Evolutionary conservation across 164 flowering plant genomes (phyloP).

Genomic region (Echeveria elegans): DNA sequence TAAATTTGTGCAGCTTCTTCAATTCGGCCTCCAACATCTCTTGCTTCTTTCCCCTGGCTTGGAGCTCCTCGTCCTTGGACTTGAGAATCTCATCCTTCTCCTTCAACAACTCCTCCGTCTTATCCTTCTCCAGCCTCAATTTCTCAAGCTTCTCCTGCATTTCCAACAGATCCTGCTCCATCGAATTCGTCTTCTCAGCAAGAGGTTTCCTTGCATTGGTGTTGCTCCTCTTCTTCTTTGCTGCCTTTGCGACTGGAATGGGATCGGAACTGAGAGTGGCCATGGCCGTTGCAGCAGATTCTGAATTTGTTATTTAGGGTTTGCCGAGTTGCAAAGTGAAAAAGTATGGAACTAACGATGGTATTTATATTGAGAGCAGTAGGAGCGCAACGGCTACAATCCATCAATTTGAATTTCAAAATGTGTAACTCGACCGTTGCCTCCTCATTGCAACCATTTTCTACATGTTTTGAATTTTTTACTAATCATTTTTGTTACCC

Average conservation of each 20-base stretch:
- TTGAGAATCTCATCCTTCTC: slow-evolving; percentile 49
- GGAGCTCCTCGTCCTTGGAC: slow-evolving; percentile 59
- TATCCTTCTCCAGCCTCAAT: slow-evolving; percentile 68
- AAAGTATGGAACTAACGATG: too few relatives aligned
- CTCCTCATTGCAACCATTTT: too few relatives aligned
- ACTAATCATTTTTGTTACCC: too few relatives aligned
- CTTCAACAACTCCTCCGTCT: slow-evolving; percentile 64
- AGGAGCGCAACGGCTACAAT: too few relatives aligned
- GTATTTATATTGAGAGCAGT: too few relatives aligned
- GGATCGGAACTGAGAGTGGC: slow-evolving; percentile 2
- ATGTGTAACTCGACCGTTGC: too few relatives aligned
- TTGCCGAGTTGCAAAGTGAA: too few relatives aligned
- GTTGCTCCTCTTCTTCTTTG: not conserved
- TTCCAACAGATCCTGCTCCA: slow-evolving; percentile 60
- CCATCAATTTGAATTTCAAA: too few relatives aligned
- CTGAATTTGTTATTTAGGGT: too few relatives aligned
- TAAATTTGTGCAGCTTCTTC: slow-evolving; percentile 82
- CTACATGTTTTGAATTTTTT: too few relatives aligned
- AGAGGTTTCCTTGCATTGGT: slow-evolving; percentile 4
- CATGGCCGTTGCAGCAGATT: too few relatives aligned
- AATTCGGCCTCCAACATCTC: slow-evolving; percentile 71
- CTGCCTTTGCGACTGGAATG: not conserved
- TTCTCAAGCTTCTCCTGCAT: slow-evolving; percentile 63
- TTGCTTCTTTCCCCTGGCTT: slow-evolving; percentile 39
- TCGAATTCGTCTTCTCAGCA: slow-evolving; percentile 9